phyloP scores from a whole-genome alignment of 768 basidiomycete genomes.

The Psilocybe cyanescens region DNA sequence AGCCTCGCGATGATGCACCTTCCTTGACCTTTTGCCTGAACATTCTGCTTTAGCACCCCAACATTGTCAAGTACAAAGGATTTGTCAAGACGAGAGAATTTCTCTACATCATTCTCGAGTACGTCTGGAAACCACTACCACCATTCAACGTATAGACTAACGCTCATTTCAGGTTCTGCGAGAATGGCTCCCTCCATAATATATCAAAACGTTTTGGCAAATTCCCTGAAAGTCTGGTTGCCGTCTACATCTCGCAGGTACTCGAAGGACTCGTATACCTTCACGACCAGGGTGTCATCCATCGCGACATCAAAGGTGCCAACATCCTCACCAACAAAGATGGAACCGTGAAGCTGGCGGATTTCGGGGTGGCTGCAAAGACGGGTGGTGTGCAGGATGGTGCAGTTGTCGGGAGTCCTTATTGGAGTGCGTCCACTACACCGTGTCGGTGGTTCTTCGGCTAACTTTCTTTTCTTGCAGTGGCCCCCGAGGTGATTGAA shows the following conservation, averaged over 20 bases:
- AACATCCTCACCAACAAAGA: conserved; percentile 99
- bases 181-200: conserved; percentile 95
- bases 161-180: conserved; percentile 72
- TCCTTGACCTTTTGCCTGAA: conserved; percentile 6
- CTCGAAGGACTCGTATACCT: conserved; percentile 95
- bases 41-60: conserved; percentile 68
- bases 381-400: conserved; percentile 79
- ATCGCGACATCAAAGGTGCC: conserved; percentile 98
- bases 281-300: conserved; percentile 99
- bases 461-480: conserved; percentile 36
- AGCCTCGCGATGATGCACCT: conserved; percentile 22
- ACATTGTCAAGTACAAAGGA: conserved; percentile 99
- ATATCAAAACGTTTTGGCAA: conserved; percentile 98
- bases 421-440: conserved; percentile 79
- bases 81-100: conserved; percentile 95
- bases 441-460: neutral
- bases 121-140: conserved; percentile 27
- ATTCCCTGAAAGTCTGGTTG: conserved; percentile 96
- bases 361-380: conserved; percentile 94
- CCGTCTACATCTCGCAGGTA: conserved; percentile 96
- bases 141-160: conserved; percentile 1
- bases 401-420: conserved; percentile 96
- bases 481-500: conserved; percentile 99
- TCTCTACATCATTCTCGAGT: conserved; percentile 97
- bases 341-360: conserved; percentile 97